Conservation (phyloP, 805 yeast genomes). For the Cyberlindnera galapagoensis region DNA sequence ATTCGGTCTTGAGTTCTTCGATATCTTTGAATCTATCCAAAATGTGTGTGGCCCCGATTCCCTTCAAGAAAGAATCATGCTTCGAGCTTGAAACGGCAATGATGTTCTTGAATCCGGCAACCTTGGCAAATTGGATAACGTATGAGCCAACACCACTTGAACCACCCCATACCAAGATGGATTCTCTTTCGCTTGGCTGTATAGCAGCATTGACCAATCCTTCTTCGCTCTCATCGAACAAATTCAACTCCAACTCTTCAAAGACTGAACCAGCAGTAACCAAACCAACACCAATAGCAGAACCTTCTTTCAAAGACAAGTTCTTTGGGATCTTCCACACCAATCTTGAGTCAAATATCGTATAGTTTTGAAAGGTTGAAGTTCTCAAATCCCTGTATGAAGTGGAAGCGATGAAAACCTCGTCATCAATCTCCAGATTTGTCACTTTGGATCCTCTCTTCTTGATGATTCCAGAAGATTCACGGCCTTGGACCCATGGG, state of each 20-base stretch:
- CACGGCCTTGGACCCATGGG: slow-evolving; percentile 47
- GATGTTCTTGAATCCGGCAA: slow-evolving; percentile 32
- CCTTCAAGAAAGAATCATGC: slow-evolving; percentile 29
- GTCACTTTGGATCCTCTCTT: slow-evolving; percentile 29
- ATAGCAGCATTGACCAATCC: no score
- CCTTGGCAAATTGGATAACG: slow-evolving; percentile 35
- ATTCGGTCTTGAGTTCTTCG: slow-evolving; percentile 18
- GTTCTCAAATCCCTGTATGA: slow-evolving; percentile 41
- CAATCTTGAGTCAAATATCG: slow-evolving; percentile 37
- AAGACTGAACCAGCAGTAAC: slow-evolving; percentile 36
- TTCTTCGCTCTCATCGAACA: slow-evolving; percentile 16
- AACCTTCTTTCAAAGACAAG: slow-evolving; percentile 32
- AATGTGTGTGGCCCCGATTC: slow-evolving; percentile 38
- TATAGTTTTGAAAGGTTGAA: slow-evolving; percentile 41
- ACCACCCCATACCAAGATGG: slow-evolving; percentile 41
- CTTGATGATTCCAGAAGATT: slow-evolving; percentile 35
- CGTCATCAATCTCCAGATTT: slow-evolving; percentile 27
- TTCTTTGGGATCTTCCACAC: slow-evolving; percentile 37
- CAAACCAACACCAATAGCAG: slow-evolving; percentile 41
- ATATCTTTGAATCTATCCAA: slow-evolving; percentile 29
- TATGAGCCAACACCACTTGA: slow-evolving; percentile 41
- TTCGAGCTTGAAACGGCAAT: slow-evolving; percentile 39
- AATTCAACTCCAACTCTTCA: slow-evolving; percentile 21
- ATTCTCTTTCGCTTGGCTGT: slow-evolving; percentile 9
- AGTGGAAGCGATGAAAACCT: slow-evolving; percentile 39